Evolutionary conservation across 106 monocot genomes (phyloP).

Genomic region (Dendrobium chrysotoxum): DNA sequence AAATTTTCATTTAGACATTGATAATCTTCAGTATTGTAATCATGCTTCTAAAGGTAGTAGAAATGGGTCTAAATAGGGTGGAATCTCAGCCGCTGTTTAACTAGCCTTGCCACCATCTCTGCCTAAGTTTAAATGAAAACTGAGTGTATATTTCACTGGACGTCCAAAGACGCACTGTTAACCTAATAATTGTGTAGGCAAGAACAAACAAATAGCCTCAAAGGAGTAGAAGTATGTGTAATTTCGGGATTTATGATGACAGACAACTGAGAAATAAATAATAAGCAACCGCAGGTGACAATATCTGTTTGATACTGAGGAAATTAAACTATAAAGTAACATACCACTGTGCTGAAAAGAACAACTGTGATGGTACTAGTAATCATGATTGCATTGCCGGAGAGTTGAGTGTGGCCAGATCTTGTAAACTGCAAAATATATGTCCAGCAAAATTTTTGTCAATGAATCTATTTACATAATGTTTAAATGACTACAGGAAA

Average conservation of each 20-base stretch:
- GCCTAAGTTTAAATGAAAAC: no score
- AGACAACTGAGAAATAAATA: not conserved
- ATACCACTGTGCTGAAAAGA: constrained; percentile 93
- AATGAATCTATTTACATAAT: constrained; percentile 1
- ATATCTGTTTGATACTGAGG: not conserved
- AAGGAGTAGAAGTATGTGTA: no score
- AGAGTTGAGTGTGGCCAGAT: constrained; percentile 80
- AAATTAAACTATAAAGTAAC: constrained; percentile 9
- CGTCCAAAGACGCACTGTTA: no score
- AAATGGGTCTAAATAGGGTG: no score
- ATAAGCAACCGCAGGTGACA: not conserved
- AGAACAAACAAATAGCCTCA: no score
- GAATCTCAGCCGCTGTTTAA: no score
- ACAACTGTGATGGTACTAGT: constrained; percentile 97
- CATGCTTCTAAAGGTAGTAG: no score
- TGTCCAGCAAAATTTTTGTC: not conserved
- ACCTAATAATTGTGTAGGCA: no score
- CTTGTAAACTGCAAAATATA: constrained; percentile 70
- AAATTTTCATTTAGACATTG: not conserved
- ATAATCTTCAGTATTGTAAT: no score
- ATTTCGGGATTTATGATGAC: not conserved
- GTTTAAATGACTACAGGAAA: not conserved
- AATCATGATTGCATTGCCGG: constrained; percentile 89
- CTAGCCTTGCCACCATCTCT: no score
- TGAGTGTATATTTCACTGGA: no score